Evolutionary conservation across 2,329 filamentous ascomycete species (phyloP), one percentile per base, ranked within the genome.

Genomic region (Chrysoporthe deuterocubensis): DNA sequence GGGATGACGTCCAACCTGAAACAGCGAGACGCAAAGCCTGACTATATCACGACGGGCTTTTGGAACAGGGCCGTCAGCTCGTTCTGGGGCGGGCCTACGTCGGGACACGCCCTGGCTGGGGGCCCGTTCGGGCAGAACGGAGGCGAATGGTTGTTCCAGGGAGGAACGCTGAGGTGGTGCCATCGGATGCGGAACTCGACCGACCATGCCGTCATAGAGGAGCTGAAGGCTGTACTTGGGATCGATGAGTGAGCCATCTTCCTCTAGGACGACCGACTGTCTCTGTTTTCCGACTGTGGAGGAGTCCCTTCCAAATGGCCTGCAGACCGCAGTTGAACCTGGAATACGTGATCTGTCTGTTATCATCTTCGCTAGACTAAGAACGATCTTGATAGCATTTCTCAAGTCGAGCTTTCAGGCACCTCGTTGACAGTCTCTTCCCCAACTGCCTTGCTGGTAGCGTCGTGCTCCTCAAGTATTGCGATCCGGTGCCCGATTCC

Each of bases 101-200:
- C 59, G 5, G 65, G 65, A 2, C 52, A 67, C 6, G 9, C 21
- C 9, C 43, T 64, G 1, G 50, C 58, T 13, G 52, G 52, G 9
- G 59, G 60, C 16, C 60, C 60, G 2, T n/a, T 16, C 14, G 11
- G 43, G 3, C 59, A 67, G 54, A 64, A 67, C 16, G 65, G 65
- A 5, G 65, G 59, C 34, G 65, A 67, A 26, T 67, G 54, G 61
- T 26, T 64, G 44, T 67, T 67, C 18, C 54, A 60, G 52, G 65
- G 61, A 14, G 60, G 60, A 1, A 21, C 50, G 54, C 44, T 64
- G 43, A 52, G 37, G 65, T 64, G 44, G 54, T 67, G 60, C 18
- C 65, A 64, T 44, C 52, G 65, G 4, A 64, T 64, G 60, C 26
- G 34, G 3, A 64, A 52, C 54, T 9, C 54, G 1, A 32, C 37